Percentiles rank a stretch among this genome's conserved stretches.
phyloP scores from a whole-genome alignment of 805 yeast species.

The Schizosaccharomyces japonicus region DNA sequence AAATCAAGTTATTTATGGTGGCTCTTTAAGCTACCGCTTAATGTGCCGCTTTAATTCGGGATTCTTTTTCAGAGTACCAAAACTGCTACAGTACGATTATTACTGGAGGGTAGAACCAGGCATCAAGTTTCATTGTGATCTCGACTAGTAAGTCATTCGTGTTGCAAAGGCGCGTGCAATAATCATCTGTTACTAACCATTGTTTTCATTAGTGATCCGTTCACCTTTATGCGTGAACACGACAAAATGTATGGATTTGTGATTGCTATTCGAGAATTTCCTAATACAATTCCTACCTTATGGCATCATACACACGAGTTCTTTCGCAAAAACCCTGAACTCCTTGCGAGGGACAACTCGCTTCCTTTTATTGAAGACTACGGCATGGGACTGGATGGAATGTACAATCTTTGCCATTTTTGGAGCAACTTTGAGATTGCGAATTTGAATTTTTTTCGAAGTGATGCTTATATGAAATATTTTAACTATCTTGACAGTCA shows the following conservation, averaged over 20 bases:
- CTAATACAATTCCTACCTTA: conserved; percentile 46
- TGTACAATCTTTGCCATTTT: conserved; percentile 55
- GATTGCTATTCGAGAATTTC: conserved; percentile 44
- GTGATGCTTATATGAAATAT: conserved; percentile 29
- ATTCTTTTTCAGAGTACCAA: conserved; percentile 55
- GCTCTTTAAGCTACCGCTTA: conserved; percentile 49
- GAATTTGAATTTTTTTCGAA: conserved; percentile 31
- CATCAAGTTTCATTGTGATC: conserved; percentile 67
- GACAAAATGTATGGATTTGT: conserved; percentile 55
- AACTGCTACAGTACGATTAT: conserved; percentile 53
- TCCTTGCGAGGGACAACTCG: conserved; percentile 35
- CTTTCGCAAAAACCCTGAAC: conserved; percentile 33
- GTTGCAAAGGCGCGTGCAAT: not conserved
- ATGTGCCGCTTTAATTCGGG: conserved; percentile 95
- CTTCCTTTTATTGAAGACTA: conserved; percentile 42
- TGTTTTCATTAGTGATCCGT: conserved; percentile 32
- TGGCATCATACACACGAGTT: conserved; percentile 55
- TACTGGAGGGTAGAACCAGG: conserved; percentile 93
- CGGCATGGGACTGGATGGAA: conserved; percentile 28
- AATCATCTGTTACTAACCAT: not conserved
- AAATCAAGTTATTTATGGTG: conserved; percentile 37
- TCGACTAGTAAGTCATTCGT: conserved; percentile 25
- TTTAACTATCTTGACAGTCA: conserved; percentile 33
- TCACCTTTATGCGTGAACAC: conserved; percentile 58
- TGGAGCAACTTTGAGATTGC: conserved; percentile 62